Base-by-base conservation (phyloP, 2,329 filamentous ascomycete species). In the Trichoderma sp. region DNA sequence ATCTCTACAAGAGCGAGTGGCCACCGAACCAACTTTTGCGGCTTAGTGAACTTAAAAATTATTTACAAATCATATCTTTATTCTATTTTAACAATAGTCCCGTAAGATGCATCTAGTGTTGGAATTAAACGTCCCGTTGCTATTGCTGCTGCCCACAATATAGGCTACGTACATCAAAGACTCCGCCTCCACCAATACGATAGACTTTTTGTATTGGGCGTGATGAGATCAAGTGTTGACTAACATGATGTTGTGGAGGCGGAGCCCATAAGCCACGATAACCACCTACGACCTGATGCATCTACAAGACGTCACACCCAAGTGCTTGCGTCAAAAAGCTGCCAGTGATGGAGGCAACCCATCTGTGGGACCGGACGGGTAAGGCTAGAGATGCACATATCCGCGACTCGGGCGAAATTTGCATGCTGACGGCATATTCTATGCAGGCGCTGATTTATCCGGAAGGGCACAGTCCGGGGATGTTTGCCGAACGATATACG, bases 371-470 rank as follows among this genome's bases (percentile, higher is more conserved):
- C 60, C 50, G 25, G 60, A 17, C 60, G 60, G 60, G 60, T 64
- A 64, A 64, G 60, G 60, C 60, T 64, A 54, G 50, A 54, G 12
- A 64, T 39, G 48, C 48, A 35, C 48, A 64, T 42, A 64, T 34
- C 48, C 50, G 42, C 42, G 32, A 25, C 58, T 61, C 58, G 42
- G 50, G 45, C 32, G 19, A 54, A 25, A 64, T 64, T 64, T 54
- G 35, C 60, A 64, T 64, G 60, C 60, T 64, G 60, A 64, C 50
- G 60, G 50, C 60, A 54, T 39, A 60, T 10, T 25, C 39, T 39
- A 17, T 60, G 45, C 42, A 27, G 29, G 25, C 19, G 59, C 59
- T 35, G 59, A 52, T 37, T 63, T n/a, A 61, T 61, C 39, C 15
- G 58, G 15, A 32, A 39, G 10, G 19, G 13, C 42, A 19, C 19